Evolutionary conservation across 1,284 basidiomycete species (phyloP), one percentile per base, ranked within the genome.

Genomic region (Hortiboletus rubellus): DNA sequence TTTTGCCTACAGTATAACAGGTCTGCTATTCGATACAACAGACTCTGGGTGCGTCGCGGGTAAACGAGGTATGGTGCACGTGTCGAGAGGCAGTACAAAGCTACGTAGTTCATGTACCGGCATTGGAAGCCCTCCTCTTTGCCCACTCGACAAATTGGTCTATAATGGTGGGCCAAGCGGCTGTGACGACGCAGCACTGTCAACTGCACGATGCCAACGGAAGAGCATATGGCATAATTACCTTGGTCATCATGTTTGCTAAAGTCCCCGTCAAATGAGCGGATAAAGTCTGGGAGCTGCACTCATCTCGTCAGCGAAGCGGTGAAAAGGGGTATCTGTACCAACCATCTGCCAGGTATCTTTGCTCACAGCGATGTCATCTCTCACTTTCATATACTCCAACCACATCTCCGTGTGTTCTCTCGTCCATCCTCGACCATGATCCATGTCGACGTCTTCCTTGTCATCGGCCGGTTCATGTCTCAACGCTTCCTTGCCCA

Each of bases 301-400:
- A 33, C 10, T 33, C 45, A 31, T 38, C 37, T 17, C n/a, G 33
- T 63, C 46, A 62, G 55, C 41, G 12, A 48, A 43, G 55, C 45
- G 17, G 36, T 46, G 33, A 33, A 42, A 50, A 45, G 41, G 33
- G 22, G 45, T 7, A 8, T 6, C 48, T 36, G 36, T 37, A 45
- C 58, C 74, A 78, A 94, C 92, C 83, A 96, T 91, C 51, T 81
- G 78, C 96, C 96, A 98, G 3, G 94, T 95, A 77, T 98, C 96
- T 75, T 92, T 94, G 74, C 91, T 95, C 38, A 98, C 82, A 5
- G 94, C 94, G 71, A 91, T 92, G 11, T 80, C 81, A 11, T 86
- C 87, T 65, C 83, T 86, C 67, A 84, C 78, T 42, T 76, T 78
- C 64, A 96, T 72, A 71, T 91, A 98, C 40, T 90, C 87, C 66